phyloP scores from a whole-genome alignment of 371 early-diverging fungal genomes.

The Mortierella sp. region DNA sequence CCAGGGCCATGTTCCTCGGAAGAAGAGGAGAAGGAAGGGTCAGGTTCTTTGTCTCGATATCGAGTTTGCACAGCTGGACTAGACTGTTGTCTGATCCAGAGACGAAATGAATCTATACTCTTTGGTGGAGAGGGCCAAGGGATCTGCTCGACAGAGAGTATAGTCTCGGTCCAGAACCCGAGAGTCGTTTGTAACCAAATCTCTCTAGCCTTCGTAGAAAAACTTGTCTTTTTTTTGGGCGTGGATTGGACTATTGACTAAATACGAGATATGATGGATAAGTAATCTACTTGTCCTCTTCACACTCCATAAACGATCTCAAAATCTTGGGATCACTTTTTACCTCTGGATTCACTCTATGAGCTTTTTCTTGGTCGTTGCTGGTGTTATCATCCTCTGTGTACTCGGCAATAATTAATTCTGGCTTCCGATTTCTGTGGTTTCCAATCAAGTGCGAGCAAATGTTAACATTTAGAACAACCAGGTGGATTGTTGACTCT shows the following conservation, averaged over 20 bases:
- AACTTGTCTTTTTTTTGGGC: no score
- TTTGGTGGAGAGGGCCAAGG: no score
- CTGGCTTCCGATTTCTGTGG: constrained; percentile 23
- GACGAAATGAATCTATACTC: not conserved
- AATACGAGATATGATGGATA: no score
- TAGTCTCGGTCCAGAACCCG: constrained; percentile 29
- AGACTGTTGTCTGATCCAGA: no score
- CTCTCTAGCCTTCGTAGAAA: constrained; percentile 9
- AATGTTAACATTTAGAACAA: no score
- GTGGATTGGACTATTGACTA: no score
- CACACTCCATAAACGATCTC: not conserved
- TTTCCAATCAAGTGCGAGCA: not conserved
- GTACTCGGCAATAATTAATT: constrained; percentile 23
- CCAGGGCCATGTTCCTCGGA: not conserved
- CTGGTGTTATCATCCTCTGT: not conserved
- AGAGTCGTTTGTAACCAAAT: constrained; percentile 29
- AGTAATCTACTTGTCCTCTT: not conserved
- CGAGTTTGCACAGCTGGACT: no score
- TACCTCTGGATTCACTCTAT: no score
- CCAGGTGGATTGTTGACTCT: not conserved
- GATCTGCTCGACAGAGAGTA: constrained; percentile 4
- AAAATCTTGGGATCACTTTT: no score
- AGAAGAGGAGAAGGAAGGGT: no score
- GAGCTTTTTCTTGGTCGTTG: not conserved
- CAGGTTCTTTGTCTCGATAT: no score